Conservation (phyloP, 345 rosid species). For the Angophora floribunda region DNA sequence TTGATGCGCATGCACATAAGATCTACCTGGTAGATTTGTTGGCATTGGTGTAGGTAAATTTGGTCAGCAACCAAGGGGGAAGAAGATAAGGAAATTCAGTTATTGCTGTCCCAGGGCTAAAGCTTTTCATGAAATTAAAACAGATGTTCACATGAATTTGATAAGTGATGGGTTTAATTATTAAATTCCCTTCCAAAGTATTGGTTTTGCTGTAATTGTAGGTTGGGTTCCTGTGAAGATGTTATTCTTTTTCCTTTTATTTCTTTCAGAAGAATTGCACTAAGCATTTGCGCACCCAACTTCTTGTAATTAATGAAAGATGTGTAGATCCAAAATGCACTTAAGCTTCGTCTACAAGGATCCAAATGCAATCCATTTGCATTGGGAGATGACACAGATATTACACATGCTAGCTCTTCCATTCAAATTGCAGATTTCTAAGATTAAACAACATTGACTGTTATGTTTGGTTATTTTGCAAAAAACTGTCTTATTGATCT, state of each 20-base stretch:
- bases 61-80: neutral
- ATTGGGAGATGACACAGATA: neutral
- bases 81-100: neutral
- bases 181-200: neutral
- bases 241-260: neutral
- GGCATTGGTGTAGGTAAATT: neutral
- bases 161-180: neutral
- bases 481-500: neutral
- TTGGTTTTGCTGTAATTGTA: neutral
- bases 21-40: neutral
- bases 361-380: neutral
- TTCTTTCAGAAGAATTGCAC: neutral
- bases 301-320: neutral
- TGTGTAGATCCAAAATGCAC: neutral
- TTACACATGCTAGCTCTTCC: neutral
- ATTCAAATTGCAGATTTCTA: neutral
- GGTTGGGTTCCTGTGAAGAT: neutral
- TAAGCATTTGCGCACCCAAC: neutral
- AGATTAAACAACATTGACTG: neutral
- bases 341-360: neutral
- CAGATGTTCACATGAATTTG: neutral
- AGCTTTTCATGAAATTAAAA: neutral
- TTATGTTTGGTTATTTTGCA: neutral
- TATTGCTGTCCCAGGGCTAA: neutral
- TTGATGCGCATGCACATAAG: neutral